A percentile compares a stretch with the other conserved stretches of the same genome.
These are phyloP conservation scores for Salix koriyanagi DNA, from an alignment of 345 rosid genomes.

Conservation along the genomic window DNA sequence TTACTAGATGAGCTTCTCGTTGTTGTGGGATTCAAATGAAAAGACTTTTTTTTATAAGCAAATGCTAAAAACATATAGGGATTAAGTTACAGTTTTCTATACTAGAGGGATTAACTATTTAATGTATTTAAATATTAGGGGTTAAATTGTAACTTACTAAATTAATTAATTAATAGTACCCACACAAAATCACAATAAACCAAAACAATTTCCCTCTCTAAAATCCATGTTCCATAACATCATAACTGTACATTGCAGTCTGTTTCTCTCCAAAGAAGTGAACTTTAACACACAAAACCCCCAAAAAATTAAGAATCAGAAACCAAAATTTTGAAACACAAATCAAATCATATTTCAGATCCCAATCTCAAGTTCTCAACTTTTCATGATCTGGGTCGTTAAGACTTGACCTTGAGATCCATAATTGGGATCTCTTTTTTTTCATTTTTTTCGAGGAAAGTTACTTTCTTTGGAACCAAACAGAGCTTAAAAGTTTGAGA, in stretches of 20 bases:
- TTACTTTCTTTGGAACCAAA: slow-evolving; percentile 11
- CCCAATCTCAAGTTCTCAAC: background rate
- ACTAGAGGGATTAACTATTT: background rate
- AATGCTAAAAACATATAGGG: background rate
- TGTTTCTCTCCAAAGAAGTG: background rate
- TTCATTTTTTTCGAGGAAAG: background rate
- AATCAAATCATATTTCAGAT: background rate
- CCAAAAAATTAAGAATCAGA: background rate
- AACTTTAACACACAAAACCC: background rate
- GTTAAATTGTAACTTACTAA: background rate
- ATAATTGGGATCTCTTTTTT: background rate
- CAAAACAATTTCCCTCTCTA: background rate
- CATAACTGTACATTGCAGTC: background rate
- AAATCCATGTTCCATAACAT: background rate
- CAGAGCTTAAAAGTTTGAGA: background rate
- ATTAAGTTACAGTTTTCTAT: background rate
- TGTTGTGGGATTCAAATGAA: background rate
- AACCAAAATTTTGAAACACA: background rate
- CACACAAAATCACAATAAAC: background rate
- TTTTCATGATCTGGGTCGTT: background rate
- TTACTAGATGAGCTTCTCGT: background rate
- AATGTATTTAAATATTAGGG: background rate
- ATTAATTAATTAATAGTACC: background rate
- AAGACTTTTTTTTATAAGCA: background rate
- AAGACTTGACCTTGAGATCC: background rate